Evolutionary conservation across 2,329 filamentous ascomycete species (phyloP).

Genomic region (Cyclaneusma minus): DNA sequence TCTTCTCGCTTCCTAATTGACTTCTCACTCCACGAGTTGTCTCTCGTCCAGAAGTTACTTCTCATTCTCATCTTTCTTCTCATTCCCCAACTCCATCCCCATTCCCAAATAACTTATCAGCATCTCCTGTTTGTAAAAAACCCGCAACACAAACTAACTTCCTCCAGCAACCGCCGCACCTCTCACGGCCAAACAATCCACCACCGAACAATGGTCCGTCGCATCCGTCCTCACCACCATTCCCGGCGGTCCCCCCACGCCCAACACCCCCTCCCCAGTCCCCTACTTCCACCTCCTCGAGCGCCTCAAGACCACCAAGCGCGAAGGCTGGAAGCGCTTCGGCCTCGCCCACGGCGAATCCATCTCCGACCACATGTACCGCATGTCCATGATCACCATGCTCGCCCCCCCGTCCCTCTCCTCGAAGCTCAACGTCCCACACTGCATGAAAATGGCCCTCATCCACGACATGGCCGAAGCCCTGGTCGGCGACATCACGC

Average conservation of each 20-base stretch:
- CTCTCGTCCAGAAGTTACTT: too few relatives aligned
- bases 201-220: slow-evolving; percentile 33
- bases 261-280: slow-evolving; percentile 56
- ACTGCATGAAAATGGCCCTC: slow-evolving; percentile 89
- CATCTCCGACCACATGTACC: slow-evolving; percentile 98
- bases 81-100: too few relatives aligned
- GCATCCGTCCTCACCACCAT: slow-evolving; percentile 51
- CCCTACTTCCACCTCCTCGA: slow-evolving; percentile 92
- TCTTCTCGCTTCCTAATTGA: too few relatives aligned
- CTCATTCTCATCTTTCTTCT: too few relatives aligned
- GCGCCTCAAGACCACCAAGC: slow-evolving; percentile 87
- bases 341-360: slow-evolving; percentile 67
- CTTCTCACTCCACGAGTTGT: too few relatives aligned
- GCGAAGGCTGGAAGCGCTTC: slow-evolving; percentile 90
- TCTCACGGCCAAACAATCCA: too few relatives aligned
- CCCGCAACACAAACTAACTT: too few relatives aligned
- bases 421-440: slow-evolving; percentile 56
- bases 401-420: slow-evolving; percentile 65
- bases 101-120: too few relatives aligned
- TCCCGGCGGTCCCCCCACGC: slow-evolving; percentile 36
- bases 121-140: too few relatives aligned
- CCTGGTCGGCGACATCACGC: slow-evolving; percentile 92
- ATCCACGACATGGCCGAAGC: slow-evolving; percentile 96
- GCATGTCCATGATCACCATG: slow-evolving; percentile 95
- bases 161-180: too few relatives aligned